These are phyloP conservation scores for Calonectria henricotiae DNA, from an alignment of 2,329 filamentous ascomycete genomes.

Conservation along the genomic window DNA sequence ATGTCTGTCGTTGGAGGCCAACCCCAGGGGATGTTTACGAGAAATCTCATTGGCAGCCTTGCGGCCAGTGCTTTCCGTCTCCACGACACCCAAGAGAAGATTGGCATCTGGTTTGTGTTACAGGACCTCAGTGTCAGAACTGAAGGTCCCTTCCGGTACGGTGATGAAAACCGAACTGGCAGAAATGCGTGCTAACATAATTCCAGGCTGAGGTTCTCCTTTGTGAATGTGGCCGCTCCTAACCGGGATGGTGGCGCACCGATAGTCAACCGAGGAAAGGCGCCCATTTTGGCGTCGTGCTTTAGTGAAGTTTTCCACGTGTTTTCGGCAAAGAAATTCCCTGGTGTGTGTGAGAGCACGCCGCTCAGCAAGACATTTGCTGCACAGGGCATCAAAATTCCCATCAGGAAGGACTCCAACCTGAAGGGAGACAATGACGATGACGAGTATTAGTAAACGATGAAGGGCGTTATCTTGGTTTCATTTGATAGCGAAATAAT, in stretches of 20 bases:
- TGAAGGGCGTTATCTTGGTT: not conserved
- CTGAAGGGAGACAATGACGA: constrained; percentile 69
- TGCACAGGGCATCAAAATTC: constrained; percentile 95
- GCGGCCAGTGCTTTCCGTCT: constrained; percentile 91
- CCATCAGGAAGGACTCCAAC: constrained; percentile 89
- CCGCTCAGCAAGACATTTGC: constrained; percentile 93
- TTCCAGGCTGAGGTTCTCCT: constrained; percentile 76
- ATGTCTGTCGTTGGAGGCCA: constrained; percentile 63
- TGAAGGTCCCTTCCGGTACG: constrained; percentile 90
- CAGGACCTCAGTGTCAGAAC: constrained; percentile 96
- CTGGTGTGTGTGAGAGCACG: constrained; percentile 96
- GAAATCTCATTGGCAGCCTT: constrained; percentile 94
- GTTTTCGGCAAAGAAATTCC: constrained; percentile 98
- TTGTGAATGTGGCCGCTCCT: constrained; percentile 84
- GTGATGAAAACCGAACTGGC: not conserved
- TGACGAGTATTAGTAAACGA: constrained; percentile 60
- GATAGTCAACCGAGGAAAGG: constrained; percentile 80
- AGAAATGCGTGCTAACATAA: constrained; percentile 40
- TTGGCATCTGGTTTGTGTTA: constrained; percentile 96
- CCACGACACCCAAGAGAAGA: constrained; percentile 83
- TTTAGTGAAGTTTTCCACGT: constrained; percentile 95
- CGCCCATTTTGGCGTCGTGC: constrained; percentile 86
- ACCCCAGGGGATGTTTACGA: constrained; percentile 89
- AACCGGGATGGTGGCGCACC: constrained; percentile 58
- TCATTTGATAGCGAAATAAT: constrained; percentile 14